Evolutionary conservation across 805 yeast species (phyloP).

Genomic region (Cyberlindnera euphorbiiphila): DNA sequence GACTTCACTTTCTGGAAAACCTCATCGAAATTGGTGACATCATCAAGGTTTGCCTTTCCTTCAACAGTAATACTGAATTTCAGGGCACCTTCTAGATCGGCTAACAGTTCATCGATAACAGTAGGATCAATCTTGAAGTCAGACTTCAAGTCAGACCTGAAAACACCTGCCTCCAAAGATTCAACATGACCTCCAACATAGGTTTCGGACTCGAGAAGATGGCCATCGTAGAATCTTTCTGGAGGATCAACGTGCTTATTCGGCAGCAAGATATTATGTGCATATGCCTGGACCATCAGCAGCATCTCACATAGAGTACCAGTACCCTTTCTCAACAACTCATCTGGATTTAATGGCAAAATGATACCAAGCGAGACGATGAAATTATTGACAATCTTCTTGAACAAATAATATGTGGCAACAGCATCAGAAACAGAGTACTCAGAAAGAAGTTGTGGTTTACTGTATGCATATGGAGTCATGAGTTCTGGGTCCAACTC

Average conservation of each 20-base stretch:
- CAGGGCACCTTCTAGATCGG: slow-evolving; percentile 70
- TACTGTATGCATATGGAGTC: slow-evolving; percentile 96
- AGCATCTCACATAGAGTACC: slow-evolving; percentile 99
- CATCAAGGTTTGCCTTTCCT: slow-evolving; percentile 64
- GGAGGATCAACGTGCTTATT: slow-evolving; percentile 91
- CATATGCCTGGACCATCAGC: slow-evolving; percentile 92
- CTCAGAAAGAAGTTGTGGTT: slow-evolving; percentile 89
- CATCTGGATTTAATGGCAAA: slow-evolving; percentile 95
- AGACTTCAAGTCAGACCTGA: slow-evolving; percentile 78
- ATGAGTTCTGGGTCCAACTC: slow-evolving; percentile 96
- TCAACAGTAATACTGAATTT: slow-evolving; percentile 84
- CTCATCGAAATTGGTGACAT: slow-evolving; percentile 77
- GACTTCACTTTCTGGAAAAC: slow-evolving; percentile 54
- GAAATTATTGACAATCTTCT: slow-evolving; percentile 96
- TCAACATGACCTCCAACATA: slow-evolving; percentile 99
- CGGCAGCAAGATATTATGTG: slow-evolving; percentile 72
- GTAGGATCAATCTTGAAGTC: slow-evolving; percentile 77
- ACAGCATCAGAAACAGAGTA: slow-evolving; percentile 99
- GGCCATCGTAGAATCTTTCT: slow-evolving; percentile 95
- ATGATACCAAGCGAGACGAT: slow-evolving; percentile 93
- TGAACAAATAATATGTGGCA: slow-evolving; percentile 92
- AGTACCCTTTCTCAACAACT: slow-evolving; percentile 92
- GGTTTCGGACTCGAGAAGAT: slow-evolving; percentile 88
- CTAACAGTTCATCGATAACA: slow-evolving; percentile 75
- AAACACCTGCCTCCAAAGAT: slow-evolving; percentile 96